Conservation (phyloP, 352 stramenopile genomes). For the Globisporangium sylvaticum region DNA sequence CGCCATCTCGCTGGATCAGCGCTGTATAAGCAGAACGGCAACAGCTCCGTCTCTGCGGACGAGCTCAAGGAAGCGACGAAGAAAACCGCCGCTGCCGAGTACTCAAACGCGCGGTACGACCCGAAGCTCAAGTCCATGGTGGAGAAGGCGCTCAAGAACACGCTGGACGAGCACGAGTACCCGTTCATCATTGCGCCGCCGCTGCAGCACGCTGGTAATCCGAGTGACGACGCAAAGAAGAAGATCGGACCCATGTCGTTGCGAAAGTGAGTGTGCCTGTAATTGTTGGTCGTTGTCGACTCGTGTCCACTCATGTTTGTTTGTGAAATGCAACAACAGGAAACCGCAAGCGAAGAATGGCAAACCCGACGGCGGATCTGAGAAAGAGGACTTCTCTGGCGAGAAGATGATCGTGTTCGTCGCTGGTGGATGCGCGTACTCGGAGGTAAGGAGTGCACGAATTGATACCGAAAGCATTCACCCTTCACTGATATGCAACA, state of each 20-base stretch:
- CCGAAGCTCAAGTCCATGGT: slow-evolving; percentile 67
- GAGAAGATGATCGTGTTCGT: slow-evolving; percentile 96
- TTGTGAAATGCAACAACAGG: slow-evolving; percentile 13
- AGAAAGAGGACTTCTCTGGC: slow-evolving; percentile 55
- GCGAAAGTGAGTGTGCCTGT: slow-evolving; percentile 50
- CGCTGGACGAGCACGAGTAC: slow-evolving; percentile 64
- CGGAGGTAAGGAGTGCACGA: slow-evolving; percentile 62
- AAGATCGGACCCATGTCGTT: slow-evolving; percentile 61
- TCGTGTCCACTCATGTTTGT: not conserved
- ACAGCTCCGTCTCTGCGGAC: slow-evolving; percentile 44
- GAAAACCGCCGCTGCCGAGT: slow-evolving; percentile 59
- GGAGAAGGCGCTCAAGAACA: slow-evolving; percentile 55
- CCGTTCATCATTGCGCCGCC: slow-evolving; percentile 82
- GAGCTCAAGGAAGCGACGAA: slow-evolving; percentile 67
- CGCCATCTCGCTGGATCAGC: slow-evolving; percentile 38
- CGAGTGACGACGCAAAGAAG: slow-evolving; percentile 39
- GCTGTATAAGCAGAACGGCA: slow-evolving; percentile 70
- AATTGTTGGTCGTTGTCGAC: not conserved
- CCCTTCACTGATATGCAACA: not conserved
- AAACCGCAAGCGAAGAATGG: slow-evolving; percentile 25
- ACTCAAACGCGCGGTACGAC: slow-evolving; percentile 77
- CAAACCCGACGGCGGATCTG: slow-evolving; percentile 27
- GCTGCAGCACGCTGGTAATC: slow-evolving; percentile 25
- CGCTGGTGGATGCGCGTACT: slow-evolving; percentile 91
- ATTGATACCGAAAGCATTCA: not conserved